phyloP scores from a whole-genome alignment of 2,329 filamentous ascomycete species.

The Epichloe sibirici region DNA sequence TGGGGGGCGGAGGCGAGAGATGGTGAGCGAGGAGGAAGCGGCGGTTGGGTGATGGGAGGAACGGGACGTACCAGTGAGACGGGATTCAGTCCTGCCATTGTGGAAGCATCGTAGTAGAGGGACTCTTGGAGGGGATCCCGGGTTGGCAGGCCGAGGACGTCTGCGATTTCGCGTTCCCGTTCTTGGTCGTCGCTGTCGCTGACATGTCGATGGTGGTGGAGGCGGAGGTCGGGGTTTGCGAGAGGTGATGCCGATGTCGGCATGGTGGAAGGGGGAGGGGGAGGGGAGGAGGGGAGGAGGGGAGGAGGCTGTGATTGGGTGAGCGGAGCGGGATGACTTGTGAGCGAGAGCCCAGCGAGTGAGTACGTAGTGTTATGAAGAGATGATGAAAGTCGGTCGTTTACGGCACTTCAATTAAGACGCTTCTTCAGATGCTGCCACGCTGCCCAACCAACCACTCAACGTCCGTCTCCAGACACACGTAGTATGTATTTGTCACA shows the following conservation, averaged over 20 bases:
- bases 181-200: background rate
- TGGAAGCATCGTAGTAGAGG: conserved; percentile 44
- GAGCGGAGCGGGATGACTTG: background rate
- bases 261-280: background rate
- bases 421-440: too few relatives aligned
- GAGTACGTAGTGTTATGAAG: too few relatives aligned
- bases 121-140: conserved; percentile 21
- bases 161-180: background rate
- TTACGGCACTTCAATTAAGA: too few relatives aligned
- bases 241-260: background rate
- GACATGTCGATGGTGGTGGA: background rate
- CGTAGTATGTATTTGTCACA: too few relatives aligned
- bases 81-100: conserved; percentile 44
- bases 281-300: too few relatives aligned
- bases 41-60: background rate
- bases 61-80: conserved; percentile 37
- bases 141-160: background rate
- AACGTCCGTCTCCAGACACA: too few relatives aligned
- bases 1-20: conserved; percentile 12
- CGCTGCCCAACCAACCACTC: too few relatives aligned
- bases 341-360: background rate
- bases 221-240: background rate
- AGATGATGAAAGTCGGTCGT: too few relatives aligned
- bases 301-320: background rate
- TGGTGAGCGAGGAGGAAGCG: background rate